Percentiles rank a stretch among this genome's conserved stretches.
phyloP scores from a whole-genome alignment of 2,329 filamentous ascomycete species.

The Tolypocladium cylindrosporum region DNA sequence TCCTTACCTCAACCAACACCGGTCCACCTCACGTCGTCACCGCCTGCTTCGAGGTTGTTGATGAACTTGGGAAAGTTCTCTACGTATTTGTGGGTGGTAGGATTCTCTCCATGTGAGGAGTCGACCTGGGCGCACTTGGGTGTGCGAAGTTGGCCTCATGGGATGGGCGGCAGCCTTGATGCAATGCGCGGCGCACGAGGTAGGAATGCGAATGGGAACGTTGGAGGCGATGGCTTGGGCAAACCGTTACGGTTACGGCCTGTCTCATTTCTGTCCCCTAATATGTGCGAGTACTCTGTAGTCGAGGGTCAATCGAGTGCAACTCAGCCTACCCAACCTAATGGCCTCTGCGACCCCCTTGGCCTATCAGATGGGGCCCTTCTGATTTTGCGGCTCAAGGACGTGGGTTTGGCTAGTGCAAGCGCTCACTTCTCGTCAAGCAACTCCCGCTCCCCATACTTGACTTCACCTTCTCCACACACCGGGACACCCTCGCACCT shows the following conservation, averaged over 20 bases:
- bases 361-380: slow-evolving; percentile 20
- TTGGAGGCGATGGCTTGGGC: background rate
- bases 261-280: background rate
- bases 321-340: background rate
- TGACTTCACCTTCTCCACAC: slow-evolving; percentile 17
- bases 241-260: background rate
- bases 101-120: background rate
- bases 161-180: background rate
- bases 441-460: slow-evolving; percentile 20
- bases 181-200: background rate
- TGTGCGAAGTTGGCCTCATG: background rate
- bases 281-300: background rate
- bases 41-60: background rate
- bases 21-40: too few relatives aligned
- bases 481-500: slow-evolving; percentile 14
- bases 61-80: too few relatives aligned
- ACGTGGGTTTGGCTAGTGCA: slow-evolving; percentile 18
- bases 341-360: slow-evolving; percentile 4
- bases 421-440: slow-evolving; percentile 19
- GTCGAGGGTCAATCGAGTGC: background rate
- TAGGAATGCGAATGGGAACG: background rate
- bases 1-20: background rate
- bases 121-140: background rate
- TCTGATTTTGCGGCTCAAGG: slow-evolving; percentile 21
- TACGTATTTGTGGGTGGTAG: background rate